These are phyloP conservation scores for Gymnopilus junonius DNA, from an alignment of 768 basidiomycete genomes.

Conservation along the genomic window DNA sequence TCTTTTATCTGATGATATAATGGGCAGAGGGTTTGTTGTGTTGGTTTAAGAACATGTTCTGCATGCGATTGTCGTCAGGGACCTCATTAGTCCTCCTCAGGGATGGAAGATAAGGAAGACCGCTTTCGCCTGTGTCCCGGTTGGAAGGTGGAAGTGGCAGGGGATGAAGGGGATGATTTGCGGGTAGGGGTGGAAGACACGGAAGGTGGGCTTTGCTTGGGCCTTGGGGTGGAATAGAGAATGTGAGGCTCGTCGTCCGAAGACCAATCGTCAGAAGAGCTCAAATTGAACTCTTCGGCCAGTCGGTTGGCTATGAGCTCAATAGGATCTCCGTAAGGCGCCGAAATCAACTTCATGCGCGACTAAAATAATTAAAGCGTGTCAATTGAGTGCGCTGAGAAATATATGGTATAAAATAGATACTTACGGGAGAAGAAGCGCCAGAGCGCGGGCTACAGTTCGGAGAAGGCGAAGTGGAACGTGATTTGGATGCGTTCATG, in stretches of 20 bases:
- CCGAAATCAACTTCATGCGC: slow-evolving; percentile 26
- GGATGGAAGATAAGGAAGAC: slow-evolving; percentile 29
- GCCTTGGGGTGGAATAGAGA: slow-evolving; percentile 18
- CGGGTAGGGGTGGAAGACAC: slow-evolving; percentile 8
- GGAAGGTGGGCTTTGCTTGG: slow-evolving; percentile 9
- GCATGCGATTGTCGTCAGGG: slow-evolving; percentile 2
- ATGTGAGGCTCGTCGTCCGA: slow-evolving; percentile 24
- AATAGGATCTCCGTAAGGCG: slow-evolving; percentile 30
- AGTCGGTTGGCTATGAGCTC: slow-evolving; percentile 33
- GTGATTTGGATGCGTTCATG: slow-evolving; percentile 47
- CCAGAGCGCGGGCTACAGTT: slow-evolving; percentile 18
- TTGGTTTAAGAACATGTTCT: slow-evolving; percentile 7
- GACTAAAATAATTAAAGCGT: slow-evolving; percentile 13
- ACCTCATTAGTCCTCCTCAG: slow-evolving; percentile 31
- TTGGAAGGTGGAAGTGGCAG: slow-evolving; percentile 18
- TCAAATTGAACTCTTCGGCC: slow-evolving; percentile 23
- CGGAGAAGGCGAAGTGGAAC: slow-evolving; percentile 25
- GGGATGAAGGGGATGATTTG: slow-evolving; percentile 5
- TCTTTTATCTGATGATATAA: slow-evolving; percentile 9
- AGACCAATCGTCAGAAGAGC: slow-evolving; percentile 17
- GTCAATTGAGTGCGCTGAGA: background rate
- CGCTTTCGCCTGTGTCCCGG: slow-evolving; percentile 29
- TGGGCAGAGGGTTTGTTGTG: slow-evolving; percentile 22
- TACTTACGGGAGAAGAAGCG: slow-evolving; percentile 25
- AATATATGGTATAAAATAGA: slow-evolving; percentile 1